Evolutionary conservation across 1,284 basidiomycete species (phyloP).

Genomic region (Cutaneotrichosporon cavernicola): DNA sequence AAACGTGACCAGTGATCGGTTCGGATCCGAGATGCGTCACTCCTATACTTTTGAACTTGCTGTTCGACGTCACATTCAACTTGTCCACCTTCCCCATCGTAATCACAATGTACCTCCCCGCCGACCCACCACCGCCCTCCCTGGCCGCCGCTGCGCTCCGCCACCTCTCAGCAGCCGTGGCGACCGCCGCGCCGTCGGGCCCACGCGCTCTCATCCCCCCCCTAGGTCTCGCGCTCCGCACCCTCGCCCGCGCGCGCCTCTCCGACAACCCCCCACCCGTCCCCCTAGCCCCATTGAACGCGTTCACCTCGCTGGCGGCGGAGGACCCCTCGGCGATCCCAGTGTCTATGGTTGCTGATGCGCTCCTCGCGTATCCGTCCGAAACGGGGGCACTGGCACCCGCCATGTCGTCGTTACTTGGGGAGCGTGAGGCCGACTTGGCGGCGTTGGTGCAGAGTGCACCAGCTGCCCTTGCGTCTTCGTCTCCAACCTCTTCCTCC

Average conservation of each 20-base stretch:
- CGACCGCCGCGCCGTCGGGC: constrained; percentile 8
- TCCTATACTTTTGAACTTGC: neutral
- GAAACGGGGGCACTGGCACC: constrained; percentile 11
- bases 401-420: constrained; percentile 3
- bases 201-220: constrained; percentile 11
- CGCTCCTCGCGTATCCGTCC: constrained; percentile 25
- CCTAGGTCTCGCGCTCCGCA: constrained; percentile 9
- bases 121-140: neutral
- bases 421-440: neutral
- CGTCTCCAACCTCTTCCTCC: too few relatives aligned
- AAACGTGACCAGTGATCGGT: neutral
- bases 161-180: constrained; percentile 12
- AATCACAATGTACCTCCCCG: neutral
- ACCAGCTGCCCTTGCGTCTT: neutral
- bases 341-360: constrained; percentile 15
- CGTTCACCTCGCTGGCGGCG: constrained; percentile 14
- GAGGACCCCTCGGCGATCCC: constrained; percentile 2
- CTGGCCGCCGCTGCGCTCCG: constrained; percentile 9
- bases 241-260: constrained; percentile 18
- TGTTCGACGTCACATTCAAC: neutral
- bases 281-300: constrained; percentile 19
- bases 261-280: neutral
- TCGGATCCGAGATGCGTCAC: neutral
- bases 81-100: neutral
- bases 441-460: neutral